Percentiles rank a stretch among this genome's conserved stretches.
Conservation (phyloP, 2,329 filamentous ascomycete genomes). For the Stachybotrys elegans region DNA sequence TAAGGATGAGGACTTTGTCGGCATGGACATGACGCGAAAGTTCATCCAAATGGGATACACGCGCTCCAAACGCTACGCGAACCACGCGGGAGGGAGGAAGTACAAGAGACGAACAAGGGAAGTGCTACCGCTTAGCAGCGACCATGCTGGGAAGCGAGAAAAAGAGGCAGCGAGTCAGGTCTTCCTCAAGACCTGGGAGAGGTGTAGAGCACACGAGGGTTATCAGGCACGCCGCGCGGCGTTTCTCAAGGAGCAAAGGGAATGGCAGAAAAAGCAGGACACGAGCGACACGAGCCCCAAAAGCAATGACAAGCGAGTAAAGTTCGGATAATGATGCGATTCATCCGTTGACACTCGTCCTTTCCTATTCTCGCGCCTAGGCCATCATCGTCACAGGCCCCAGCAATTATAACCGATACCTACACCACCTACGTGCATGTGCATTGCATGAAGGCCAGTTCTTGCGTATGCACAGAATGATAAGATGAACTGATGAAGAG, state of each 20-base stretch:
- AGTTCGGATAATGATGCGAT: no score
- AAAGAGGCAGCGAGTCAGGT: slow-evolving; percentile 14
- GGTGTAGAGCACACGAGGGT: slow-evolving; percentile 14
- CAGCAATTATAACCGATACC: no score
- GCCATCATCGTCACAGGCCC: no score
- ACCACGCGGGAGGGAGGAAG: slow-evolving; percentile 50
- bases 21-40: slow-evolving; percentile 60
- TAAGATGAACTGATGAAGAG: no score
- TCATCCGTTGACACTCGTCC: no score
- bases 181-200: slow-evolving; percentile 14
- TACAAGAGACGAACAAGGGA: slow-evolving; percentile 26
- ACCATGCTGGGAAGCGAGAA: slow-evolving; percentile 12
- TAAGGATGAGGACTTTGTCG: slow-evolving; percentile 50
- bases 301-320: no score
- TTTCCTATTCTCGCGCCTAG: no score
- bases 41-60: slow-evolving; percentile 66
- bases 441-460: no score
- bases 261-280: slow-evolving; percentile 5
- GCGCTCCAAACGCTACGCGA: slow-evolving; percentile 53
- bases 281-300: no score
- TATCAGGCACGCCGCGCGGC: slow-evolving; percentile 12
- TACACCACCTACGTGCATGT: no score
- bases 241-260: slow-evolving; percentile 11
- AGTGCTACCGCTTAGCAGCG: slow-evolving; percentile 11
- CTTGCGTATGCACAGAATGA: no score